A percentile compares a stretch with the other conserved stretches of the same genome.
These are phyloP conservation scores for Dactylis glomerata DNA, from an alignment of 176 grass and related monocot genomes.

Conservation along the genomic window DNA sequence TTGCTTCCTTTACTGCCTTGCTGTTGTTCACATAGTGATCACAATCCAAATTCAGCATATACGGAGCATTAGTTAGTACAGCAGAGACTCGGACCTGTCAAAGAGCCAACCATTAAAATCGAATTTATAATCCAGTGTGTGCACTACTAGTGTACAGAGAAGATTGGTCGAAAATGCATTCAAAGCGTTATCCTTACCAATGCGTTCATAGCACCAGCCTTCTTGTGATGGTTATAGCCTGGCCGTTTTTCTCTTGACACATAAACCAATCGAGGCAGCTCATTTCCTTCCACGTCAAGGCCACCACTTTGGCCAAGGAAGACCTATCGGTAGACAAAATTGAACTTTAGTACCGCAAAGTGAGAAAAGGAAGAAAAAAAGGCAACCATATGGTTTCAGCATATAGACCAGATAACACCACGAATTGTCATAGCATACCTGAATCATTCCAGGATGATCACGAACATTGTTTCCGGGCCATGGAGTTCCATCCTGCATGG, in stretches of 20 bases:
- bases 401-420: neutral
- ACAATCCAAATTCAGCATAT: slow-evolving; percentile 98
- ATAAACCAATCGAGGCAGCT: slow-evolving; percentile 89
- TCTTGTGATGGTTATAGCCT: slow-evolving; percentile 95
- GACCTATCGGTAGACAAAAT: slow-evolving; percentile 31
- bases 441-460: slow-evolving; percentile 97
- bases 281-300: slow-evolving; percentile 93
- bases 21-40: slow-evolving; percentile 99
- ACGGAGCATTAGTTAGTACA: slow-evolving; percentile 93
- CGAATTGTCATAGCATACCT: slow-evolving; percentile 38
- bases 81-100: slow-evolving; percentile 88
- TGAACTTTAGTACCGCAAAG: neutral
- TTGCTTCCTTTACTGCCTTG: slow-evolving; percentile 95
- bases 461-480: slow-evolving; percentile 96
- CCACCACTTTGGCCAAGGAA: slow-evolving; percentile 97
- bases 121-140: neutral
- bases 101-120: neutral
- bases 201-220: slow-evolving; percentile 97
- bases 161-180: neutral
- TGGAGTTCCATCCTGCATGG: slow-evolving; percentile 88
- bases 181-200: slow-evolving; percentile 42
- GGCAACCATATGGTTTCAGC: neutral
- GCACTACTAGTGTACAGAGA: neutral
- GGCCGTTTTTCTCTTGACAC: slow-evolving; percentile 98
- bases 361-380: neutral